These are phyloP conservation scores for Talaromyces sp. DNA, from an alignment of 2,329 filamentous ascomycete species.

Conservation along the genomic window DNA sequence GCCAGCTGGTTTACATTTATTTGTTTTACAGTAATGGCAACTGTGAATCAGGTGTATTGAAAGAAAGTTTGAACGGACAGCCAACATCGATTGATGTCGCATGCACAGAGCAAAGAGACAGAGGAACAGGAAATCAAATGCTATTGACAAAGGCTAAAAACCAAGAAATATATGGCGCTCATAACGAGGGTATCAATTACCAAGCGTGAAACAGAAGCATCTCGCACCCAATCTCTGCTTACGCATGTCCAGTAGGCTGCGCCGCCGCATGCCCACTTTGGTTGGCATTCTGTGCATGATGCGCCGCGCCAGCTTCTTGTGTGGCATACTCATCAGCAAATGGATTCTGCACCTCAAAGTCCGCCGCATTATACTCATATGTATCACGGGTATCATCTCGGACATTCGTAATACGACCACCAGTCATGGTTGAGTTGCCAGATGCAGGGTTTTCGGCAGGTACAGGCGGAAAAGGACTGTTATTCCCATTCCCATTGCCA, in stretches of 20 bases:
- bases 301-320: constrained; percentile 17
- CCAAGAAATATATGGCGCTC: not conserved
- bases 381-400: constrained; percentile 14
- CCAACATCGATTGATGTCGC: too few relatives aligned
- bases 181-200: constrained; percentile 4
- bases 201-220: not conserved
- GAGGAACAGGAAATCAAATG: not conserved
- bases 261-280: constrained; percentile 8
- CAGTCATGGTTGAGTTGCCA: constrained; percentile 14
- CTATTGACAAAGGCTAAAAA: not conserved
- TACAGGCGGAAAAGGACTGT: constrained; percentile 19
- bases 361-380: constrained; percentile 42
- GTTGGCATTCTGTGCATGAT: not conserved
- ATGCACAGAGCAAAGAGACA: not conserved
- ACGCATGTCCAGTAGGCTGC: constrained; percentile 18
- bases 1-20: too few relatives aligned
- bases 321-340: constrained; percentile 40
- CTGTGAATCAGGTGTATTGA: too few relatives aligned
- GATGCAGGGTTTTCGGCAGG: constrained; percentile 18
- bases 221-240: not conserved
- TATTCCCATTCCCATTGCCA: not conserved
- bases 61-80: too few relatives aligned
- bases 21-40: too few relatives aligned
- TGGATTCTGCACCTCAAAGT: constrained; percentile 46
- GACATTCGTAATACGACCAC: constrained; percentile 15